Conservation (phyloP, 2,329 filamentous ascomycete genomes). For the Fusarium pininemorale region DNA sequence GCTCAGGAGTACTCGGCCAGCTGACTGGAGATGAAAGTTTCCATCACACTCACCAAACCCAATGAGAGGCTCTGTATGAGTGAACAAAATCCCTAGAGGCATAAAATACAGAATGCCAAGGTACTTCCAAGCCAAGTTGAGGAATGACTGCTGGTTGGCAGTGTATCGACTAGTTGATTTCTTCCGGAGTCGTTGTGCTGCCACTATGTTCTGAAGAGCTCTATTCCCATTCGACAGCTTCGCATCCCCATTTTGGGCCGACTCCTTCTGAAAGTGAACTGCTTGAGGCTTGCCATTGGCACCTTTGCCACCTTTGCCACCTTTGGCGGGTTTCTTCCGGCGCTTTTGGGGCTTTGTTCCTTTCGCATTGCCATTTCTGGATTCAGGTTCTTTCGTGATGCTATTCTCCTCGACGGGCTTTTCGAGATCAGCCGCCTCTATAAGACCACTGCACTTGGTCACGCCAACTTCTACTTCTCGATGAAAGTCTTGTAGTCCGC, state of each 20-base stretch:
- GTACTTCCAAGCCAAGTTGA: neutral
- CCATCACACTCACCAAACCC: neutral
- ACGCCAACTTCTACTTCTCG: neutral
- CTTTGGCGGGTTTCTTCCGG: neutral
- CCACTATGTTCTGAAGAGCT: neutral
- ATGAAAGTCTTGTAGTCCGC: neutral
- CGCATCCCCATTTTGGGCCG: neutral
- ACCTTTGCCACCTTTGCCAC: neutral
- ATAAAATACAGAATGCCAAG: neutral
- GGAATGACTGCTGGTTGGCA: neutral
- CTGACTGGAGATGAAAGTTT: neutral
- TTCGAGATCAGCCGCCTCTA: neutral
- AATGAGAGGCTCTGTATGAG: neutral
- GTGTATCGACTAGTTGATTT: neutral
- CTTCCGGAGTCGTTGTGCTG: neutral
- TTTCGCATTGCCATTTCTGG: neutral
- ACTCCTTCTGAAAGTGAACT: neutral
- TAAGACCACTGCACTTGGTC: neutral
- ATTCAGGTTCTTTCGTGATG: neutral
- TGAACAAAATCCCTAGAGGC: slow-evolving; percentile 8
- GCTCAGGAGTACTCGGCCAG: slow-evolving; percentile 22
- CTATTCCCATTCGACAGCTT: neutral
- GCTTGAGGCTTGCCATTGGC: neutral
- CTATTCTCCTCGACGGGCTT: neutral
- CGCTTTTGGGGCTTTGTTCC: neutral